Evolutionary conservation across 352 stramenopile species (phyloP).

Genomic region (Phytopythium ostracodes): DNA sequence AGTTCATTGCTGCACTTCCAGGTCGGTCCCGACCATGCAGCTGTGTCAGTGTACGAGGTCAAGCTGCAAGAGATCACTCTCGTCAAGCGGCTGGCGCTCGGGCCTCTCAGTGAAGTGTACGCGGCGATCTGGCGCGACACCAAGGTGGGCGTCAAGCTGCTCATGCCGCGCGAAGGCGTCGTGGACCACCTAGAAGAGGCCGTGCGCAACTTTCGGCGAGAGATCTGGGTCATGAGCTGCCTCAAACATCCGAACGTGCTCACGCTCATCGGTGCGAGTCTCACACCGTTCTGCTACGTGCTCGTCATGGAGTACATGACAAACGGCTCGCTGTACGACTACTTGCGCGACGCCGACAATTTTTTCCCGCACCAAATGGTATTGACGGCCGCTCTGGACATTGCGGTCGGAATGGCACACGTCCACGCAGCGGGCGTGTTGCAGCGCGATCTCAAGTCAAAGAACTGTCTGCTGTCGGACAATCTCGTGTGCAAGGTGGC

Average conservation of each 20-base stretch:
- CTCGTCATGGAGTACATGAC: constrained; percentile 87
- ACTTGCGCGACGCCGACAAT: constrained; percentile 66
- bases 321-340: constrained; percentile 82
- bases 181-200: constrained; percentile 67
- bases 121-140: constrained; percentile 73
- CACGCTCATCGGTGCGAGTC: constrained; percentile 68
- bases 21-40: constrained; percentile 63
- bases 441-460: constrained; percentile 76
- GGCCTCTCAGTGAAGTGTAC: constrained; percentile 70
- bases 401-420: constrained; percentile 60
- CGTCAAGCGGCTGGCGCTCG: constrained; percentile 69
- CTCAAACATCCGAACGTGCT: constrained; percentile 73
- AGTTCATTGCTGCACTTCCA: constrained; percentile 63
- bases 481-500: constrained; percentile 75
- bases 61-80: constrained; percentile 74
- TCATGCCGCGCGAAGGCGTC: constrained; percentile 68
- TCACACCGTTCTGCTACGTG: constrained; percentile 76
- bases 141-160: constrained; percentile 69
- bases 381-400: constrained; percentile 55
- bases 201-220: constrained; percentile 73
- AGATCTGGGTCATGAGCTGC: constrained; percentile 79
- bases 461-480: constrained; percentile 74
- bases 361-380: constrained; percentile 67
- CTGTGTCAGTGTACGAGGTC: constrained; percentile 71
- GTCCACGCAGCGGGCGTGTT: constrained; percentile 53